These are phyloP conservation scores for Clonostachys rosea DNA, from an alignment of 2,329 filamentous ascomycete genomes.

Conservation along the genomic window DNA sequence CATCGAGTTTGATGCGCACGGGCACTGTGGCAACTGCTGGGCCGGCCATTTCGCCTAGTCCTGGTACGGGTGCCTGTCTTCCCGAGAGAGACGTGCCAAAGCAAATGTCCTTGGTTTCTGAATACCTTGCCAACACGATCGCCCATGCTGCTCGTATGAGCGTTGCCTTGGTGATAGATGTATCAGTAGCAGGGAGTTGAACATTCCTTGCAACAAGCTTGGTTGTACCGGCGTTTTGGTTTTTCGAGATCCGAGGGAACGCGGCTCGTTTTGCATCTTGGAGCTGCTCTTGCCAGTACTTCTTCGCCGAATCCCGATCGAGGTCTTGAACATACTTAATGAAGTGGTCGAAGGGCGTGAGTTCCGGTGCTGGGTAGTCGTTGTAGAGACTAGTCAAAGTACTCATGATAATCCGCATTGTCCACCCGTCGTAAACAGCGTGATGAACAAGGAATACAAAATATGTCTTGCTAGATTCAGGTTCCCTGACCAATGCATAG, in stretches of 20 bases:
- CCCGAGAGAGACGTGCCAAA: slow-evolving; percentile 13
- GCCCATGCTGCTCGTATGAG: slow-evolving; percentile 17
- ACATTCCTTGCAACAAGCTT: neutral
- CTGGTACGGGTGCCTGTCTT: slow-evolving; percentile 10
- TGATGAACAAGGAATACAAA: slow-evolving; percentile 15
- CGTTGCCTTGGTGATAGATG: slow-evolving; percentile 8
- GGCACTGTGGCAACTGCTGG: slow-evolving; percentile 11
- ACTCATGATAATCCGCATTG: neutral
- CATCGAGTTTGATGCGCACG: slow-evolving; percentile 3
- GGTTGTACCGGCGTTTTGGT: neutral
- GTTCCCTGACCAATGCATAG: slow-evolving; percentile 2
- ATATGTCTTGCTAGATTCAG: neutral
- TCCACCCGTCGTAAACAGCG: slow-evolving; percentile 1
- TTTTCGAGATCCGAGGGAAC: neutral
- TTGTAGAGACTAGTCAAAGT: slow-evolving; percentile 3
- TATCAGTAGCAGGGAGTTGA: neutral
- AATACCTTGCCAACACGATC: slow-evolving; percentile 11
- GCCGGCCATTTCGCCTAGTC: slow-evolving; percentile 9
- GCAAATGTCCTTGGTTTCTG: slow-evolving; percentile 8
- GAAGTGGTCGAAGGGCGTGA: slow-evolving; percentile 6
- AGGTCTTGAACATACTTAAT: slow-evolving; percentile 1
- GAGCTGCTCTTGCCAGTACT: neutral
- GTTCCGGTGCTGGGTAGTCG: neutral
- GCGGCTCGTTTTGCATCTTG: slow-evolving; percentile 1
- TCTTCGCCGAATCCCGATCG: neutral